phyloP scores from a whole-genome alignment of 768 basidiomycete genomes.

The Tremella yokohamensis region DNA sequence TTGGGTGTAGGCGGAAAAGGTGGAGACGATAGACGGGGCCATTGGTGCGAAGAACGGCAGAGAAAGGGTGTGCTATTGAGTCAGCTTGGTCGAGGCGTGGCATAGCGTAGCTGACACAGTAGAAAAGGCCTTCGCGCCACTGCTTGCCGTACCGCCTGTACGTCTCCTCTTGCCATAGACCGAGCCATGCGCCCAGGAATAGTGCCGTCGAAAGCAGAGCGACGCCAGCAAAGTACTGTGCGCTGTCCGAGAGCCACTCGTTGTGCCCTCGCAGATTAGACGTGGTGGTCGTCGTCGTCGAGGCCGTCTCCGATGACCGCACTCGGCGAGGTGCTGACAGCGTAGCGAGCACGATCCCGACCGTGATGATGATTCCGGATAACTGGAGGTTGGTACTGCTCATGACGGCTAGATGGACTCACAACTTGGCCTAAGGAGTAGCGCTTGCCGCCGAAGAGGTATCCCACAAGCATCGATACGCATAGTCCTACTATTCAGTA shows the following conservation, averaged over 20 bases:
- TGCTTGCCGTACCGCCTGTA: conserved; percentile 68
- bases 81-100: neutral
- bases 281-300: neutral
- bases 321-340: conserved; percentile 55
- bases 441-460: conserved; percentile 59
- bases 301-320: conserved; percentile 3
- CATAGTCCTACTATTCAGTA: conserved; percentile 58
- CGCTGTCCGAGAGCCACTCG: conserved; percentile 18
- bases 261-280: neutral
- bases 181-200: conserved; percentile 65
- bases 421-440: conserved; percentile 63
- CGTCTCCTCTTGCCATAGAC: conserved; percentile 71
- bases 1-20: conserved; percentile 53
- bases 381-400: conserved; percentile 42
- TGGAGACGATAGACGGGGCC: too few species aligned
- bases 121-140: conserved; percentile 82
- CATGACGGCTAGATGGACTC: conserved; percentile 29
- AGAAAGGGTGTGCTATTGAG: conserved; percentile 66
- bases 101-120: conserved; percentile 59
- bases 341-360: conserved; percentile 70
- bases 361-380: conserved; percentile 65
- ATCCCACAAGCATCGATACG: conserved; percentile 72
- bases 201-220: conserved; percentile 65
- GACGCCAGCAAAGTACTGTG: conserved; percentile 63
- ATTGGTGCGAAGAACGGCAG: conserved; percentile 65